Base-by-base conservation (phyloP, 257 asterid species). In the Solanum ossicruentum region DNA sequence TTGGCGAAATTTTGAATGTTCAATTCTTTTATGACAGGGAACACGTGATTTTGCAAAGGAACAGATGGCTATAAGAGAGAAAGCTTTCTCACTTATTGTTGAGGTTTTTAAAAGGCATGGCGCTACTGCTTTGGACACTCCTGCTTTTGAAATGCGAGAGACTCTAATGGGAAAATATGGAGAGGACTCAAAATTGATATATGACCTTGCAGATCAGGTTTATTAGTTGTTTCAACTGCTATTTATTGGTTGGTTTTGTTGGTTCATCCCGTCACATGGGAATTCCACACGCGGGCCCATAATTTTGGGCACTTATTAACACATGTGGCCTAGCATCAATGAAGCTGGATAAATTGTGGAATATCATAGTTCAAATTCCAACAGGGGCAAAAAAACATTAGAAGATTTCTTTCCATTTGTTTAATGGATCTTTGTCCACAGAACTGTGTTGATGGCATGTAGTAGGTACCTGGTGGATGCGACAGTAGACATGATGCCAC, bases 201-300 rank as follows among this genome's bases (percentile, higher is more conserved):
- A 94, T 90, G 98, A 97, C 90, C 97, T 97, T 80, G 98, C 98
- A 60, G 98, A 97, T 88, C 99, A 97, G 98, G 99, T 90, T 85
- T 8, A 80, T 75, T 65, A 21, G 70, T 85, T 85, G 63, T 84
- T 86, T 87, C 56, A 49, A 1, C 57, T 79, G 41, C 47, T 78
- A 45, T 49, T 77, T 39, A 23, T 47, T 47, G 83, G 18, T 52
- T 78, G 51, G 52, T 52, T 47, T 78, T 78, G 17, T 54, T 52
- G 65, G 47, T 52, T 28, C 83, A 78, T 32, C 49, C 51, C 26
- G 10, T 78, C 65, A 52, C 65, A 52, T 54, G 65, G 26, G 66
- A 78, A 26, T 26, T 52, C 12, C 65, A 78, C 17, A 26, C 47
- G 15, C 0, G 6, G 47, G 26, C 61, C 13, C 47, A 51, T 75